Evolutionary conservation across 2,329 filamentous ascomycete genomes (phyloP).

Genomic region (Monosporascus sp.): DNA sequence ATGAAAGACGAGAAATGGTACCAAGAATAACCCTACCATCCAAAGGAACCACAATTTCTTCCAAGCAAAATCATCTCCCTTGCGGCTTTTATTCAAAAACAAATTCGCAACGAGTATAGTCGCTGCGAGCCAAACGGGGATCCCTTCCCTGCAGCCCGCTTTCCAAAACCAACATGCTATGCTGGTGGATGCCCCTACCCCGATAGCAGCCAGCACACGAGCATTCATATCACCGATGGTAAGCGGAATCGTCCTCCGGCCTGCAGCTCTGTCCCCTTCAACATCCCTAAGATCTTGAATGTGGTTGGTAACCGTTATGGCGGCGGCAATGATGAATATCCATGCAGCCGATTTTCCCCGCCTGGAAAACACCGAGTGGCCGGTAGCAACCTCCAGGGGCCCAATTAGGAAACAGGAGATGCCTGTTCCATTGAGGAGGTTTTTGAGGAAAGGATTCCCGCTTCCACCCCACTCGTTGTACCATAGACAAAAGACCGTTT

Average conservation of each 20-base stretch:
- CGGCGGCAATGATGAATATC: slow-evolving; percentile 1
- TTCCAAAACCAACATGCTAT: slow-evolving; percentile 4
- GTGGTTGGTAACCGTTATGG: slow-evolving; percentile 3
- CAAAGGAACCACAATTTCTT: slow-evolving; percentile 1
- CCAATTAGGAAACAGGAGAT: slow-evolving; percentile 7
- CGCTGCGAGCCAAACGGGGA: neutral
- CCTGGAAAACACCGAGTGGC: slow-evolving; percentile 4
- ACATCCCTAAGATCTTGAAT: slow-evolving; percentile 10
- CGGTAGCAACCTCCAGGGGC: slow-evolving; percentile 7
- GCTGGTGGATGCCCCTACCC: neutral
- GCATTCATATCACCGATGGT: slow-evolving; percentile 4
- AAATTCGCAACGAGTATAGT: neutral
- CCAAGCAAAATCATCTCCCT: neutral
- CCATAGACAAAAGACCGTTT: slow-evolving; percentile 6
- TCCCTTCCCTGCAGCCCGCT: neutral
- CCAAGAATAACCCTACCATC: slow-evolving; percentile 1
- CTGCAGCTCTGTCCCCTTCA: slow-evolving; percentile 5
- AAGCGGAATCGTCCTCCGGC: slow-evolving; percentile 7
- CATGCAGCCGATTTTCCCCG: neutral
- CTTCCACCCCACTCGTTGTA: slow-evolving; percentile 8
- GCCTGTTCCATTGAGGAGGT: slow-evolving; percentile 8
- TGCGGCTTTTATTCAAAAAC: neutral
- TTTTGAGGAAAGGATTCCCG: slow-evolving; percentile 4
- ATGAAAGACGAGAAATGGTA: neutral
- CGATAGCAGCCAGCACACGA: neutral